Percentiles rank a stretch among this genome's conserved stretches.
These are phyloP conservation scores for Ogataea salicorniae DNA, from an alignment of 805 yeast species.

Conservation along the genomic window DNA sequence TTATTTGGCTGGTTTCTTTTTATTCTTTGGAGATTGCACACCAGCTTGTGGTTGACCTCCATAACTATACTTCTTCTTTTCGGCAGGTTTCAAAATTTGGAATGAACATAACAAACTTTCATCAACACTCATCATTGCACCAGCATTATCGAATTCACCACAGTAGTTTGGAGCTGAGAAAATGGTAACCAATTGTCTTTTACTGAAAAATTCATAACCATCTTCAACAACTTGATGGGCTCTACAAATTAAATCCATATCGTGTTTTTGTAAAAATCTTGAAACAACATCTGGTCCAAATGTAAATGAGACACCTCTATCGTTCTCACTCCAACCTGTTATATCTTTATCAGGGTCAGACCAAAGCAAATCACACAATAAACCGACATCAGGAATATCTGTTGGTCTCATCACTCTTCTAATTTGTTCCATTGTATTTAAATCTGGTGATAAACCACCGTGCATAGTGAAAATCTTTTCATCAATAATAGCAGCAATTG, in stretches of 20 bases:
- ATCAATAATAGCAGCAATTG: constrained; percentile 97
- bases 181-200: constrained; percentile 91
- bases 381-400: constrained; percentile 96
- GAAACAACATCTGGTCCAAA: constrained; percentile 99
- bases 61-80: constrained; percentile 67
- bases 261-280: constrained; percentile 92
- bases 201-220: constrained; percentile 95
- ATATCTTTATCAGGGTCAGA: constrained; percentile 98
- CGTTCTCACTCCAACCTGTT: constrained; percentile 98
- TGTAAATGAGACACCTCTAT: constrained; percentile 98
- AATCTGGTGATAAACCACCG: constrained; percentile 96
- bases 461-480: constrained; percentile 99
- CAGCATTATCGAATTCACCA: constrained; percentile 98
- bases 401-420: constrained; percentile 99
- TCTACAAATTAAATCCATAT: constrained; percentile 95
- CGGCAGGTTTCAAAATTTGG: constrained; percentile 96
- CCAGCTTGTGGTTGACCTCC: constrained; percentile 20
- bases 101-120: constrained; percentile 93
- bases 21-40: constrained; percentile 24
- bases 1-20: constrained; percentile 26
- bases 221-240: constrained; percentile 99
- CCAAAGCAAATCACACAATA: constrained; percentile 94
- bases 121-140: constrained; percentile 99
- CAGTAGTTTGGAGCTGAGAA: constrained; percentile 98
- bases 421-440: constrained; percentile 97